phyloP scores from a whole-genome alignment of 192 early-diverging fungal species.

The Coemansia sp. region DNA sequence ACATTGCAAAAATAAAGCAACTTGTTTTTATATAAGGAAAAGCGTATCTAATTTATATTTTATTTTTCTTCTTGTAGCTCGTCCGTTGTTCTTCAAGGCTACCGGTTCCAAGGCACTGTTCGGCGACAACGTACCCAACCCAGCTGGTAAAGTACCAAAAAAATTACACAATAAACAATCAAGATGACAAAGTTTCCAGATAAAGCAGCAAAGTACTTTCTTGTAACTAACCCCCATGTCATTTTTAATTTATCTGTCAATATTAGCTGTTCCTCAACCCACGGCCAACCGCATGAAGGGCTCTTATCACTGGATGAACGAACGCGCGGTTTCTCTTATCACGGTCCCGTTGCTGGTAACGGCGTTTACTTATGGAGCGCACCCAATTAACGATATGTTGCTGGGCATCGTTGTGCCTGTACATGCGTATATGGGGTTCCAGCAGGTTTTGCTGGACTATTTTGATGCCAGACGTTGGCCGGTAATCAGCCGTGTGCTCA shows the following conservation, averaged over 20 bases:
- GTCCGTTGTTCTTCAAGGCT: conserved; percentile 34
- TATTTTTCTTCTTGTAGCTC: background rate
- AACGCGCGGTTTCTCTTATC: conserved; percentile 78
- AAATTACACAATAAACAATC: background rate
- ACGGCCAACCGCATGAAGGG: conserved; percentile 71
- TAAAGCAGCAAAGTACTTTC: background rate
- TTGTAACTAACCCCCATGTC: background rate
- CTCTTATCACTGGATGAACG: conserved; percentile 95
- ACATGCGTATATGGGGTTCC: conserved; percentile 88
- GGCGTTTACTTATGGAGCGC: conserved; percentile 77
- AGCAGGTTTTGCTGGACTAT: conserved; percentile 79
- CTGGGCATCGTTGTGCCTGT: conserved; percentile 88
- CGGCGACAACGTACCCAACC: conserved; percentile 52
- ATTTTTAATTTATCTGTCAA: conserved; percentile 1
- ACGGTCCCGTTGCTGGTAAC: conserved; percentile 74
- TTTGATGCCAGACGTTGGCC: conserved; percentile 68
- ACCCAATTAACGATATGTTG: conserved; percentile 84
- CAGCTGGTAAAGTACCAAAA: conserved; percentile 13
- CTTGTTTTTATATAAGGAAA: background rate
- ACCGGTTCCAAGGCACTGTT: conserved; percentile 26
- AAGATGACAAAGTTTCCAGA: background rate
- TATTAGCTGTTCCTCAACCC: conserved; percentile 52
- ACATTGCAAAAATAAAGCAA: background rate
- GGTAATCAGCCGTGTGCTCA: conserved; percentile 60
- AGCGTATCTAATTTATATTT: background rate